phyloP scores from a whole-genome alignment of 768 basidiomycete genomes.

The Lyophyllum atratum region DNA sequence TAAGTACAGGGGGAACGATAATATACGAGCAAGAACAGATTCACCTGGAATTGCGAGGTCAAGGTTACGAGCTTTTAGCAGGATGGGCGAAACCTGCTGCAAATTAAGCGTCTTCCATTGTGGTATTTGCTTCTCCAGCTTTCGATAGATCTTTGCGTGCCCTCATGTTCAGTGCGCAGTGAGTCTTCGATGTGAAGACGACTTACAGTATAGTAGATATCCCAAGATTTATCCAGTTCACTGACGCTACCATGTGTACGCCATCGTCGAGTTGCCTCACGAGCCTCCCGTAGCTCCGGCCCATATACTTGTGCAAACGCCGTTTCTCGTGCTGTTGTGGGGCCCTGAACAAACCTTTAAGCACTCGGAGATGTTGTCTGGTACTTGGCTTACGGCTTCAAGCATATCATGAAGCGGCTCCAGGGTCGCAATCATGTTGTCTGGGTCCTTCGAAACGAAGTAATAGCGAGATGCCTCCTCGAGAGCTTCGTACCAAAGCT shows the following conservation, averaged over 20 bases:
- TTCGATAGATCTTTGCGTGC: constrained; percentile 84
- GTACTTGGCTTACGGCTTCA: constrained; percentile 65
- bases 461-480: constrained; percentile 97
- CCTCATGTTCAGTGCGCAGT: neutral
- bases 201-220: constrained; percentile 92
- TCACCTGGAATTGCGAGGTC: constrained; percentile 95
- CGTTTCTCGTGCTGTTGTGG: constrained; percentile 91
- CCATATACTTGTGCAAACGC: constrained; percentile 95
- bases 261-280: constrained; percentile 88
- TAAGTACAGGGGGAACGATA: neutral
- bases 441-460: constrained; percentile 95
- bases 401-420: constrained; percentile 93
- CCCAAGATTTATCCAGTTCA: constrained; percentile 97
- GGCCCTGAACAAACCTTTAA: constrained; percentile 57
- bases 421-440: constrained; percentile 92
- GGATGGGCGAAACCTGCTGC: constrained; percentile 94
- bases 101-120: constrained; percentile 88
- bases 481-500: constrained; percentile 97
- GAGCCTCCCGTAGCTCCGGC: constrained; percentile 87
- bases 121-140: constrained; percentile 92
- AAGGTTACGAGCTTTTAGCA: constrained; percentile 85
- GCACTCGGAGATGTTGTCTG: neutral
- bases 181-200: neutral
- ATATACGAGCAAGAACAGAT: constrained; percentile 10
- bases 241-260: constrained; percentile 82